These are phyloP conservation scores for Xylona heveae DNA, from an alignment of 495 filamentous ascomycete species.

Conservation along the genomic window DNA sequence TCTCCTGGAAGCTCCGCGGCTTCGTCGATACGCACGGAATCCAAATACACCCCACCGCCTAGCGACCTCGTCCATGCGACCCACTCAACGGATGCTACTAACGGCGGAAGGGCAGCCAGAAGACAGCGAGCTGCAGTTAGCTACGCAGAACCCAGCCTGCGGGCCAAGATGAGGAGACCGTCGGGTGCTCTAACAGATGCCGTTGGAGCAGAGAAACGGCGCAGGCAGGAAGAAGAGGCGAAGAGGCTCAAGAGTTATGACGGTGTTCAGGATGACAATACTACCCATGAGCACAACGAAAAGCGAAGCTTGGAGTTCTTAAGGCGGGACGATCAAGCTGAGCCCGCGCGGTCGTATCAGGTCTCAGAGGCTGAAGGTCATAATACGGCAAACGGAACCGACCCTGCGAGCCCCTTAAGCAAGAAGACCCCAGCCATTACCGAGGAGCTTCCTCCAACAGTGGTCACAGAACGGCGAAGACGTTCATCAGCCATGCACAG, in stretches of 20 bases:
- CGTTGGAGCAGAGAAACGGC: conserved; percentile 22
- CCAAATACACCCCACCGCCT: conserved; percentile 32
- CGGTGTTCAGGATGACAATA: conserved; percentile 9
- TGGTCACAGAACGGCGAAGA: conserved; percentile 9
- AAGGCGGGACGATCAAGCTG: too few species aligned
- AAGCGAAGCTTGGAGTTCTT: too few species aligned
- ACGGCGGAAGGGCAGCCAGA: conserved; percentile 19
- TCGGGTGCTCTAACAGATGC: conserved; percentile 55
- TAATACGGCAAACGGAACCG: conserved; percentile 9
- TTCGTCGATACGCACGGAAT: conserved; percentile 12
- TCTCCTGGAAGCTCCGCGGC: too few species aligned
- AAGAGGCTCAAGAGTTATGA: conserved; percentile 15
- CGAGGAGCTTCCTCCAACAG: conserved; percentile 8
- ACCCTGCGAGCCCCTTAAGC: too few species aligned
- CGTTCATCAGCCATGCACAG: conserved; percentile 5
- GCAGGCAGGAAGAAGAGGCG: conserved; percentile 26
- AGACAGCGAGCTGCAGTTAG: too few species aligned
- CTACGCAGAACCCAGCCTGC: conserved; percentile 70
- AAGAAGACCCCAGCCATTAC: too few species aligned
- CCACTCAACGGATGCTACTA: conserved; percentile 8
- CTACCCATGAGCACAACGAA: conserved; percentile 9
- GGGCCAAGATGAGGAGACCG: conserved; percentile 73
- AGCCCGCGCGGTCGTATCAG: too few species aligned
- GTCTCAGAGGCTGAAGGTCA: too few species aligned
- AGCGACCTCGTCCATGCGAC: conserved; percentile 24